A percentile compares a stretch with the other conserved stretches of the same genome.
phyloP scores from a whole-genome alignment of 208 protist genomes.

The Wallacemonas collosoma region DNA sequence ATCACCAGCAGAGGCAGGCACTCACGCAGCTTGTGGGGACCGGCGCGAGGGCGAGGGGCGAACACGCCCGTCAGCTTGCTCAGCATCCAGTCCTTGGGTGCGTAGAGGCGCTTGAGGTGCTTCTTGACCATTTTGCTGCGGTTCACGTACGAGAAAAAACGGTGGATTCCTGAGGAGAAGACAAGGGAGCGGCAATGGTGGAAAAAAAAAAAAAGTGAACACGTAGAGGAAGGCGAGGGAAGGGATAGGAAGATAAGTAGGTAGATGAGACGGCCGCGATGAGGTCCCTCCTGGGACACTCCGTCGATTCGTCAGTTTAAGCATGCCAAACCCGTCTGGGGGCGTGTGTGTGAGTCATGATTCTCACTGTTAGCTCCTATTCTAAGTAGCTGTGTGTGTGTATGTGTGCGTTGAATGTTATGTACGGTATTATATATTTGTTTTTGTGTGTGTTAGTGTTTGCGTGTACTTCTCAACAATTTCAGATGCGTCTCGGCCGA shows the following conservation, averaged over 20 bases:
- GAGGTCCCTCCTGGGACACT: not conserved
- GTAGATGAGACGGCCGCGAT: not conserved
- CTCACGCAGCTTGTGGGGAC: no score
- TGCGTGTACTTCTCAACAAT: not conserved
- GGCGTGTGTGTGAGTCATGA: no score
- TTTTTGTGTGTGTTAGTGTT: constrained; percentile 12
- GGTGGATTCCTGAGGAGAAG: constrained; percentile 20
- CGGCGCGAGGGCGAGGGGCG: no score
- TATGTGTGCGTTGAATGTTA: not conserved
- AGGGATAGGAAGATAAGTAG: not conserved
- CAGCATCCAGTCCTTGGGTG: constrained; percentile 99
- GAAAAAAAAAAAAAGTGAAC: not conserved
- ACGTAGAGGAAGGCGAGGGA: constrained; percentile 6
- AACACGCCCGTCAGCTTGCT: constrained; percentile 99
- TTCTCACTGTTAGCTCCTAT: no score
- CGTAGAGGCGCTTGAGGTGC: constrained; percentile 99
- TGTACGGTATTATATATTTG: not conserved
- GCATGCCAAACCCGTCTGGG: not conserved
- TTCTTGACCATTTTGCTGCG: constrained; percentile 94
- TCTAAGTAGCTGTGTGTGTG: not conserved
- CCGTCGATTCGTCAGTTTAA: not conserved
- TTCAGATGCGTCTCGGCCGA: not conserved
- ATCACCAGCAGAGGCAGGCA: no score
- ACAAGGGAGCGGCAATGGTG: not conserved
- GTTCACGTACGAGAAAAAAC: not conserved